Evolutionary conservation across 331 rosid species (phyloP).

Genomic region (Stylosanthes scabra): DNA sequence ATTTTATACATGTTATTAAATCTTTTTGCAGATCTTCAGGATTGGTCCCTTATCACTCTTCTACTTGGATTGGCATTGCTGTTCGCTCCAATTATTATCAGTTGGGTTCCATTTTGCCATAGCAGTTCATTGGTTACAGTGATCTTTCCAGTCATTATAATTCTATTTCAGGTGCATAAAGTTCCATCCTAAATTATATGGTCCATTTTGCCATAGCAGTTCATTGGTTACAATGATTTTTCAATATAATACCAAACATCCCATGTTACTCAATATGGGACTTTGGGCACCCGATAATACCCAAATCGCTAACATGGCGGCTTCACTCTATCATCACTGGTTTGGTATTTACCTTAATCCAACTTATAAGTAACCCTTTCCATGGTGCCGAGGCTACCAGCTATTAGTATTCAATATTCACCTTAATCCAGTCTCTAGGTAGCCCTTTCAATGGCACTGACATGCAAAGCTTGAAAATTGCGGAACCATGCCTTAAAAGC

Average conservation of each 20-base stretch:
- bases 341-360: too few relatives aligned
- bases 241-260: too few relatives aligned
- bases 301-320: too few relatives aligned
- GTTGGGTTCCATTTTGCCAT: slow-evolving; percentile 86
- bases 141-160: slow-evolving; percentile 70
- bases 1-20: not conserved
- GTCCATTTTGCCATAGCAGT: slow-evolving; percentile 20
- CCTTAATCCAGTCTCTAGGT: too few relatives aligned
- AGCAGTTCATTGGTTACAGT: slow-evolving; percentile 86
- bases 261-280: slow-evolving; percentile 67
- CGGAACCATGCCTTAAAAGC: too few relatives aligned
- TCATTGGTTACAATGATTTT: not conserved
- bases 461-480: too few relatives aligned
- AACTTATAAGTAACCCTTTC: too few relatives aligned
- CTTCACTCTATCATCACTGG: too few relatives aligned
- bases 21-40: slow-evolving; percentile 61
- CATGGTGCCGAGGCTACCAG: too few relatives aligned
- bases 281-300: slow-evolving; percentile 17
- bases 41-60: slow-evolving; percentile 75
- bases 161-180: slow-evolving; percentile 79
- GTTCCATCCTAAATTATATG: not conserved
- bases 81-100: slow-evolving; percentile 74
- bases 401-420: too few relatives aligned
- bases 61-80: slow-evolving; percentile 60
- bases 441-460: too few relatives aligned